Evolutionary conservation across 2,329 filamentous ascomycete genomes (phyloP), one percentile per base, ranked within the genome.

Genomic region (Domatiomyces globalis): DNA sequence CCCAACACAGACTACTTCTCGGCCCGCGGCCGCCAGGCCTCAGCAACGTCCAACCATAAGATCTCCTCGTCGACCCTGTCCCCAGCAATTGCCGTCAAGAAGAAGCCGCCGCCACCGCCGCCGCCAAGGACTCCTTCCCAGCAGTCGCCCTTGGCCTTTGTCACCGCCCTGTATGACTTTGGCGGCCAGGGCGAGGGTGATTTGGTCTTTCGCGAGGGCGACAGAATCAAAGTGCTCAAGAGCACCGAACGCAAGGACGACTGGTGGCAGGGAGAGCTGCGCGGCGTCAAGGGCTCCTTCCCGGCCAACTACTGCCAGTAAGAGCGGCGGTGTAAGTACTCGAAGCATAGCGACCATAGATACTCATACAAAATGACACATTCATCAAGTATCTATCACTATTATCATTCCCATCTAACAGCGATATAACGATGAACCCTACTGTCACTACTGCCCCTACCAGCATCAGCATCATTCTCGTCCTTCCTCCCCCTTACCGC

Each of bases 241-340:
- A 87, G 84, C 70, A 92, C 87, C 2, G 77, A 79, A 5, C 87
- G 82, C 55, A 83, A 80, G 19, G 84, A 92, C 67, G 87, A 92
- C 63, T 94, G 87, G 86, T 94, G 87, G 87, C 78, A 86, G 55
- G 87, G 87, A 10, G 85, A 92, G 66, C 57, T 89, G 12, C 72
- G 73, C 43, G 86, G 86, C 0, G 65, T 72, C 22, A 76, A 74
- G 62, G 87, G 87, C 2, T 81, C 73, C 58, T 94, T 94, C 63
- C 87, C 87, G 1, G 87, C 87, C 5, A 94, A 94, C 66, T 94
- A 94, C 67, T 86, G 83, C 39, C 54, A 57, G 48, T 58, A 48
- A 57, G 44, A 49, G 33, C 33, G 33, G 4, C 10, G 4, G 33
- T 15, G 22, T 6, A 25, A 25, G 22, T 25, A 6, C 22, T 25